A percentile compares a stretch with the other conserved stretches of the same genome.
These are phyloP conservation scores for Tylopilus plumbeoviolaceoides DNA, from an alignment of 768 basidiomycete genomes.

Conservation along the genomic window DNA sequence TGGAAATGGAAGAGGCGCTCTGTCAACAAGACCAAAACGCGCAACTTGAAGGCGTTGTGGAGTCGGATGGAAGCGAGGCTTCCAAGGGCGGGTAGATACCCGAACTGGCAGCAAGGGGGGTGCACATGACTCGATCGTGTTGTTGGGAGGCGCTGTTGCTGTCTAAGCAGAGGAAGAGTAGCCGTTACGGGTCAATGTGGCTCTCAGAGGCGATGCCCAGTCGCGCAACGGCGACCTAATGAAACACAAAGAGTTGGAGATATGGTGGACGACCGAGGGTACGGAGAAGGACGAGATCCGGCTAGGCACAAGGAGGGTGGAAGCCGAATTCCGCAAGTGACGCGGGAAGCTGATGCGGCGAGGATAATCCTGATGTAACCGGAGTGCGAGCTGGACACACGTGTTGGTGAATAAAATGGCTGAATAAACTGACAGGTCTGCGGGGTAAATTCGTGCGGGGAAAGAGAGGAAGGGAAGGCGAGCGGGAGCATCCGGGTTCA, in stretches of 20 bases:
- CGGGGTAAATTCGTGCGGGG: conserved; percentile 27
- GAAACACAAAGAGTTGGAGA: conserved; percentile 2
- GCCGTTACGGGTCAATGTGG: neutral
- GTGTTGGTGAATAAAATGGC: too few species aligned
- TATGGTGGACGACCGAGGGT: conserved; percentile 4
- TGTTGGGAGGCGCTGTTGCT: neutral
- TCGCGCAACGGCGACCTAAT: neutral
- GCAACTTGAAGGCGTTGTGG: neutral
- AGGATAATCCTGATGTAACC: conserved; percentile 1
- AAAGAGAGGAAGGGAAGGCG: conserved; percentile 5
- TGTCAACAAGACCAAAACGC: neutral
- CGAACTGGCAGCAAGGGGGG: conserved; percentile 1
- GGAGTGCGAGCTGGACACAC: too few species aligned
- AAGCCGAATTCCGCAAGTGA: too few species aligned
- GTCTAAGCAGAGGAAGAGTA: neutral
- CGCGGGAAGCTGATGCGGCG: neutral
- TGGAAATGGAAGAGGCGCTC: conserved; percentile 6
- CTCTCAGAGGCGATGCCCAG: neutral
- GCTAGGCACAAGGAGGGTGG: conserved; percentile 1
- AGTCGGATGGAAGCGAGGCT: conserved; percentile 6
- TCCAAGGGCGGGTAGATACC: conserved; percentile 3
- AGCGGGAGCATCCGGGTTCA: neutral
- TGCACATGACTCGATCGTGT: conserved; percentile 3
- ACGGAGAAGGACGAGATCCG: conserved; percentile 6
- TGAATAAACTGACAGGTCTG: neutral